Evolutionary conservation across 441 rosid species (phyloP).

Genomic region (Eutrema salsugineum): DNA sequence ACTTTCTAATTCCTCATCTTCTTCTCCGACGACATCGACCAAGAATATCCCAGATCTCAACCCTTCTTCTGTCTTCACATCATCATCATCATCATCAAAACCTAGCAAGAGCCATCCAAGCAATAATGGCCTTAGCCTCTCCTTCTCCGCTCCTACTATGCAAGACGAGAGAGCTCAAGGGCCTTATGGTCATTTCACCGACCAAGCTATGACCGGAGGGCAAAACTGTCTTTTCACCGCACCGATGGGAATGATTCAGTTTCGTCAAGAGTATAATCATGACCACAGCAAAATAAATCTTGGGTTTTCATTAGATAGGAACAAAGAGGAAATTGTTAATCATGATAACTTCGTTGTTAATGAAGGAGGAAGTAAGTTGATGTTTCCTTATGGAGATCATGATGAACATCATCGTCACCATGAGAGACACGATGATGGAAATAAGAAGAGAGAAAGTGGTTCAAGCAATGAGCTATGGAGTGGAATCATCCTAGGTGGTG

Average conservation of each 20-base stretch:
- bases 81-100: conserved; percentile 24
- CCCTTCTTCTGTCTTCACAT: conserved; percentile 28
- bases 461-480: conserved; percentile 36
- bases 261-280: conserved; percentile 27
- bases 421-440: conserved; percentile 28
- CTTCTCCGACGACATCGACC: conserved; percentile 7
- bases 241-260: conserved; percentile 31
- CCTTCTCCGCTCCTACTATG: conserved; percentile 13
- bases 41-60: conserved; percentile 29
- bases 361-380: conserved; percentile 21
- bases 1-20: conserved; percentile 15
- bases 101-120: conserved; percentile 15
- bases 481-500: conserved; percentile 36
- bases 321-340: neutral
- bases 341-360: conserved; percentile 2
- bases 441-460: conserved; percentile 32
- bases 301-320: conserved; percentile 23
- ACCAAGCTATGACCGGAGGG: conserved; percentile 14
- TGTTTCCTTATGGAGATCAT: conserved; percentile 25
- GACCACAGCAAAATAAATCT: conserved; percentile 6
- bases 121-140: conserved; percentile 23
- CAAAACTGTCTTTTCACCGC: conserved; percentile 19
- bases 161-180: conserved; percentile 20
- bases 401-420: conserved; percentile 14
- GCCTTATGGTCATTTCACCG: neutral